Base-by-base conservation (phyloP, 1,284 basidiomycete genomes). In the Taiwanofungus camphoratus region DNA sequence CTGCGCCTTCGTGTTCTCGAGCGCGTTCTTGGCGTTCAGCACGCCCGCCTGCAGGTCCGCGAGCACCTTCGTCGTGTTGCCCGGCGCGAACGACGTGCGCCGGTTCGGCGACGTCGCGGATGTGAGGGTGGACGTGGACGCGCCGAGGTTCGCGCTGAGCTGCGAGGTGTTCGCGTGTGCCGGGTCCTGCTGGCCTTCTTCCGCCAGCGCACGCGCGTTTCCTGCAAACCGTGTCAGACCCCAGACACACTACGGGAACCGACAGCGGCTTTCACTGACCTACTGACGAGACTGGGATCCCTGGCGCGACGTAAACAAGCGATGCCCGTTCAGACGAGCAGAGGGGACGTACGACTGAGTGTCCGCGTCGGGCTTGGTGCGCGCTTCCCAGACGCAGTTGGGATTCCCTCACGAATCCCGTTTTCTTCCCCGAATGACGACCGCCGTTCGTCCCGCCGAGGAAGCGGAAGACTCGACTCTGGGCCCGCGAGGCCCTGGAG, bases 41-140 rank as follows among this genome's bases (percentile, higher is more conserved):
- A 89, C 86, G 44, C 86, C 86, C 0, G 84, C 77, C 59, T 90
- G 87, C 27, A 90, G 70, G 60, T 90, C 87, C 2, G 87, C 87
- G 39, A 90, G 68, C 24, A 90, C 87, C 58, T 84, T 88, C 5
- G 87, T 87, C 5, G 87, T 90, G 7, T 82, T 83, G 3, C 79
- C 82, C 0, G 82, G 78, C n/a, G 82, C 77, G 44, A 86, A 67
- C 11, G 84, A 85, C 26, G 71, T 53, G 30, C 80, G 74, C 48
- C 73, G 71, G 50, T 43, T 53, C 7, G 59, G 58, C 11, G 58
- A 59, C 3, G 51, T 38, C 12, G 53, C 50, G 16, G 53, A 48
- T 7, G 58, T 27, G 55, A 55, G 42, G 52, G 69, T 52, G 51
- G 52, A 47, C 9, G 44, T 45, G 7, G 54, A 57, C 8, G 52